Conservation (phyloP, 2,329 filamentous ascomycete species). For the Alternaria viburni region DNA sequence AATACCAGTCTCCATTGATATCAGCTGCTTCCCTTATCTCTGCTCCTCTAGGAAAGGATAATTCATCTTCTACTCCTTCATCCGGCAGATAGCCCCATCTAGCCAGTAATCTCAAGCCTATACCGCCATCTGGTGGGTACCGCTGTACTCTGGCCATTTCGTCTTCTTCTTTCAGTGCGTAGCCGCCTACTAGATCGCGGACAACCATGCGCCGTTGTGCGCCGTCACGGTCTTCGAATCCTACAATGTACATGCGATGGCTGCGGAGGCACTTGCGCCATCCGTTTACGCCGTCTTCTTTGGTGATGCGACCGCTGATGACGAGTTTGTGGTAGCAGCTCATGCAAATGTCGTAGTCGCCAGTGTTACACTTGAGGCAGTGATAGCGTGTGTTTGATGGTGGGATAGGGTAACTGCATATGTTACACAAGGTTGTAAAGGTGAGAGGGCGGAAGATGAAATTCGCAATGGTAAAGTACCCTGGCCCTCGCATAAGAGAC, state of each 20-base stretch:
- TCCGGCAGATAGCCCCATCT: slow-evolving; percentile 81
- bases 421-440: slow-evolving; percentile 78
- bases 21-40: slow-evolving; percentile 84
- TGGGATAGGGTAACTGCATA: slow-evolving; percentile 76
- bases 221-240: slow-evolving; percentile 72
- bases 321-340: slow-evolving; percentile 77
- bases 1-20: slow-evolving; percentile 90
- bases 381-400: slow-evolving; percentile 76
- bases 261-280: slow-evolving; percentile 83
- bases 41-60: slow-evolving; percentile 82
- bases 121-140: slow-evolving; percentile 79
- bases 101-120: slow-evolving; percentile 68
- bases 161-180: slow-evolving; percentile 67
- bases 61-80: slow-evolving; percentile 70
- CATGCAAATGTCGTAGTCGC: slow-evolving; percentile 87
- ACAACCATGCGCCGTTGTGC: slow-evolving; percentile 73
- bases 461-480: slow-evolving; percentile 43
- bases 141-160: slow-evolving; percentile 27
- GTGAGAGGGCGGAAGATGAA: slow-evolving; percentile 68
- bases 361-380: slow-evolving; percentile 76
- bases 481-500: slow-evolving; percentile 49
- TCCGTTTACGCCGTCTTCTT: slow-evolving; percentile 77
- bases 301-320: slow-evolving; percentile 67
- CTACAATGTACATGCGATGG: slow-evolving; percentile 84
- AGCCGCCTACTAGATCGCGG: slow-evolving; percentile 78